Conservation (phyloP, 805 yeast species). For the Candida silvicultrix region DNA sequence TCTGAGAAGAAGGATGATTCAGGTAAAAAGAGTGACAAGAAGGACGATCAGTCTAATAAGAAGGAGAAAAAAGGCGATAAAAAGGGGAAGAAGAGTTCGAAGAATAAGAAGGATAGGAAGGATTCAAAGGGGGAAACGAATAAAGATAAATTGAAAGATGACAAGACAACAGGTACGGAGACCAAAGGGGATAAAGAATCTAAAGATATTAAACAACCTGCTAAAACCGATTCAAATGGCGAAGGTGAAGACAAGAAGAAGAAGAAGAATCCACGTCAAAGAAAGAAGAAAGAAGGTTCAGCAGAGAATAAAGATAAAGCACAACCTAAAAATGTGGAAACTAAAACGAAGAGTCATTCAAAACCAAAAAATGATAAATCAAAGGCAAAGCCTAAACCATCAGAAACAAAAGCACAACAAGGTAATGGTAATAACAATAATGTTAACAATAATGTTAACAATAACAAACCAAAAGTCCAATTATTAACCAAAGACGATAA, state of each 20-base stretch:
- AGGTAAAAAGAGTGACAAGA: conserved; percentile 1
- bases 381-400: conserved; percentile 1
- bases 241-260: background rate
- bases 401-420: background rate
- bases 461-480: background rate
- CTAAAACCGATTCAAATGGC: background rate
- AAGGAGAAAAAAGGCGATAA: background rate
- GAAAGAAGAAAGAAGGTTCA: conserved; percentile 1
- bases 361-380: background rate
- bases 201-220: background rate
- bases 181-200: background rate
- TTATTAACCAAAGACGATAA: background rate
- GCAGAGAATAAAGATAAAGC: background rate
- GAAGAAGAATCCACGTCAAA: background rate
- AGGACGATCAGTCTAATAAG: background rate
- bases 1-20: background rate
- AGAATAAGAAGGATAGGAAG: background rate
- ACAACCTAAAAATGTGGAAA: background rate
- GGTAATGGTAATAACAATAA: background rate
- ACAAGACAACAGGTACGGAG: background rate
- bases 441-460: background rate
- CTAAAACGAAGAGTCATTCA: background rate
- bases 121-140: background rate
- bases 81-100: background rate
- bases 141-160: background rate